These are phyloP conservation scores for Dalbergia cochinchinensis DNA, from an alignment of 306 rosid genomes.

Conservation along the genomic window DNA sequence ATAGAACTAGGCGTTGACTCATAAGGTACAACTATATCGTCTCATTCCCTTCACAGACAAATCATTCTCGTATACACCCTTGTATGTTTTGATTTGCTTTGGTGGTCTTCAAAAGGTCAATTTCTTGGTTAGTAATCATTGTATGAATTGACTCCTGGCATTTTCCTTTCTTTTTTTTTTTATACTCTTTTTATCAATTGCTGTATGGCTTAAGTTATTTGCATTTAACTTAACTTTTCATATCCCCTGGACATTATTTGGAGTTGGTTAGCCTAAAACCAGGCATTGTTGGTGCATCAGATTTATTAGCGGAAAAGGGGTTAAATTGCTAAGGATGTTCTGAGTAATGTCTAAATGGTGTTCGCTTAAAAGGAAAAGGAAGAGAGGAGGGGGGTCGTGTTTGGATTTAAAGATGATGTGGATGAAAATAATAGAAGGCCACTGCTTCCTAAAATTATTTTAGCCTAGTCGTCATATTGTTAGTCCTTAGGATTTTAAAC, in stretches of 20 bases:
- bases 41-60: neutral
- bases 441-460: neutral
- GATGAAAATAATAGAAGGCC: neutral
- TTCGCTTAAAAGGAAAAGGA: too few relatives aligned
- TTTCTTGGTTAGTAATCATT: slow-evolving; percentile 15
- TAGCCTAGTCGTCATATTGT: neutral
- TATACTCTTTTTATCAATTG: neutral
- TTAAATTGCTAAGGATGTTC: neutral
- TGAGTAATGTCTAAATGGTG: neutral
- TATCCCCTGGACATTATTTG: slow-evolving; percentile 4
- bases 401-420: slow-evolving; percentile 4
- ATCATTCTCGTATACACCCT: neutral
- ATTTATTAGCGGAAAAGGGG: neutral
- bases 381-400: too few relatives aligned
- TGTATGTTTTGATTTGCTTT: neutral
- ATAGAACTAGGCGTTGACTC: slow-evolving; percentile 86
- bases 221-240: neutral
- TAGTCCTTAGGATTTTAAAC: neutral
- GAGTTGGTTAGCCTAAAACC: neutral
- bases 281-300: neutral
- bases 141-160: neutral
- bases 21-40: slow-evolving; percentile 47
- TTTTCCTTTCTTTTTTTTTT: neutral
- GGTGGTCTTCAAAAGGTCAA: neutral
- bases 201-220: neutral